Evolutionary conservation across 2,329 filamentous ascomycete species (phyloP).

Genomic region (Aspergillus terreus): DNA sequence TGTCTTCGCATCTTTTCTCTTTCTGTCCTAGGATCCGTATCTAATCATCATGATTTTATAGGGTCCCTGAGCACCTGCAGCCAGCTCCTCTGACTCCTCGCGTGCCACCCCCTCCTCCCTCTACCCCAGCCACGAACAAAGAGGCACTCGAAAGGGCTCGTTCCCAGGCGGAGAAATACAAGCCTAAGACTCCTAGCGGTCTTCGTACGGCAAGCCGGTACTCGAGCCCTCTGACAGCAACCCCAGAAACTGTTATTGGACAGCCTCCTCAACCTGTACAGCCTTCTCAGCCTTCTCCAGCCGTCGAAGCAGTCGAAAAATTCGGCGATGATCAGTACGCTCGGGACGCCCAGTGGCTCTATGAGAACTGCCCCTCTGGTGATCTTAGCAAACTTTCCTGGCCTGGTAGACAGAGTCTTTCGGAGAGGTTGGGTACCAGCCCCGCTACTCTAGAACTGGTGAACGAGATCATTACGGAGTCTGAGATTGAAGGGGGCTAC

Average conservation of each 20-base stretch:
- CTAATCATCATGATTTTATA: slow-evolving; percentile 3
- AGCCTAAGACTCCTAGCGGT: slow-evolving; percentile 41
- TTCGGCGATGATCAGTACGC: slow-evolving; percentile 24
- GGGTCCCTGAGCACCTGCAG: neutral
- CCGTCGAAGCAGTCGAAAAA: slow-evolving; percentile 1
- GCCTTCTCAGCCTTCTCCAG: too few relatives aligned
- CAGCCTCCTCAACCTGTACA: neutral
- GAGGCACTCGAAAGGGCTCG: slow-evolving; percentile 34
- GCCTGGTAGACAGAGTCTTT: slow-evolving; percentile 15
- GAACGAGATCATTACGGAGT: slow-evolving; percentile 14
- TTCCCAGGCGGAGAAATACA: slow-evolving; percentile 39
- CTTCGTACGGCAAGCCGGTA: slow-evolving; percentile 35
- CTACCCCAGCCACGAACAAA: slow-evolving; percentile 21
- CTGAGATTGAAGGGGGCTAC: slow-evolving; percentile 14
- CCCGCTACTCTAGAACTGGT: slow-evolving; percentile 10
- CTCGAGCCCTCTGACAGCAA: slow-evolving; percentile 19
- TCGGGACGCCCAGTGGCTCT: slow-evolving; percentile 25
- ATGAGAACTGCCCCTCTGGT: slow-evolving; percentile 22
- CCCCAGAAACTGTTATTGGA: slow-evolving; percentile 10
- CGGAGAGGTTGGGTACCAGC: slow-evolving; percentile 15
- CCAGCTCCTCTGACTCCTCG: slow-evolving; percentile 12
- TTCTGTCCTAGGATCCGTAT: neutral
- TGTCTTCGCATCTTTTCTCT: neutral
- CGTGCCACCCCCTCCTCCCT: slow-evolving; percentile 11
- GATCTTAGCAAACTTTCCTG: slow-evolving; percentile 21